These are phyloP conservation scores for Penicillium longicatenatum DNA, from an alignment of 495 filamentous ascomycete species.

Conservation along the genomic window DNA sequence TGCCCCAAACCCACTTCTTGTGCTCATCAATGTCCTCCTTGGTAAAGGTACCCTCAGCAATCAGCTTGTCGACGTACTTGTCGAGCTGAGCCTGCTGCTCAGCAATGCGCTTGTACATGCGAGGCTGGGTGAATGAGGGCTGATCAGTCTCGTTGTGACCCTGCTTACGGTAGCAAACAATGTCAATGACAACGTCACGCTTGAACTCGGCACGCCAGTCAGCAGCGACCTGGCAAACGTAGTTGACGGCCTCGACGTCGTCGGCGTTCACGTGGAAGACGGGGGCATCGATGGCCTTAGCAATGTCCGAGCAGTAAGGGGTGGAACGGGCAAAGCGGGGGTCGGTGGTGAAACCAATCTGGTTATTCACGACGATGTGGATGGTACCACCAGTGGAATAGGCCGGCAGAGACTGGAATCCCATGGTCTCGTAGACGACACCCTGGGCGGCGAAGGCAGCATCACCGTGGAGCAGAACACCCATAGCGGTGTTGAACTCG, in stretches of 20 bases:
- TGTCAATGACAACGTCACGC: constrained; percentile 94
- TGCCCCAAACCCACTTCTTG: constrained; percentile 99
- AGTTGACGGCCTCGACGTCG: constrained; percentile 97
- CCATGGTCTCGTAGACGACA: constrained; percentile 97
- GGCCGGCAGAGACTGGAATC: constrained; percentile 90
- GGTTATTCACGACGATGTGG: constrained; percentile 98
- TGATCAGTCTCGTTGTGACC: constrained; percentile 99
- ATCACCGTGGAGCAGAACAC: constrained; percentile 93
- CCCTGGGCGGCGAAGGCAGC: constrained; percentile 96
- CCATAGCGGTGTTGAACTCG: constrained; percentile 86
- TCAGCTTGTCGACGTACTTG: constrained; percentile 84
- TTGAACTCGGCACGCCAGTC: constrained; percentile 99
- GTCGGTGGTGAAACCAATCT: constrained; percentile 99
- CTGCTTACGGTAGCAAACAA: constrained; percentile 98
- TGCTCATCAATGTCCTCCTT: constrained; percentile 98
- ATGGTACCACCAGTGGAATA: constrained; percentile 98
- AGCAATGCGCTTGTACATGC: constrained; percentile 98
- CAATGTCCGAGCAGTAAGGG: constrained; percentile 98
- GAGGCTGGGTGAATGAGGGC: constrained; percentile 97
- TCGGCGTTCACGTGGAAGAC: constrained; percentile 99
- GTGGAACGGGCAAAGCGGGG: constrained; percentile 96
- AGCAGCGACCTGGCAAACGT: constrained; percentile 92
- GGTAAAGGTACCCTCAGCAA: constrained; percentile 89
- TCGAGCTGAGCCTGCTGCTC: constrained; percentile 78
- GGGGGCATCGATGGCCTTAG: constrained; percentile 96